These are phyloP conservation scores for Agroathelia rolfsii DNA, from an alignment of 1,284 basidiomycete species.

Conservation along the genomic window DNA sequence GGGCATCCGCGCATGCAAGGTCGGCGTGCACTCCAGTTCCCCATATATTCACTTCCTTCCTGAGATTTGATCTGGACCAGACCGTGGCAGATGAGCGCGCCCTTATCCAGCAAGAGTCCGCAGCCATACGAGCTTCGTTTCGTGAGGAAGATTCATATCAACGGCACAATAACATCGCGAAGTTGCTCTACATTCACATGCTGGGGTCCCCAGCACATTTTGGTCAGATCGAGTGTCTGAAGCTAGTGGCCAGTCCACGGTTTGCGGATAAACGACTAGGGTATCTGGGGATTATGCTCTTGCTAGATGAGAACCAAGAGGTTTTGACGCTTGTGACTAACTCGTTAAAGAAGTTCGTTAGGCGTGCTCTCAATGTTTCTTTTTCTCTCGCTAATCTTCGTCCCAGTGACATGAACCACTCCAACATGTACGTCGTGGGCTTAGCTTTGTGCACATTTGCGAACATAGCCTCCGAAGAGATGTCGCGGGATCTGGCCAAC, in stretches of 20 bases:
- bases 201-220: constrained; percentile 98
- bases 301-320: constrained; percentile 97
- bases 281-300: constrained; percentile 96
- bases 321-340: constrained; percentile 97
- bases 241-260: constrained; percentile 95
- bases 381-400: constrained; percentile 7
- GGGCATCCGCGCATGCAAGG: constrained; percentile 90
- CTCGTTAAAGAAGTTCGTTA: constrained; percentile 90
- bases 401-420: constrained; percentile 97
- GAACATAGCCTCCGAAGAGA: constrained; percentile 98
- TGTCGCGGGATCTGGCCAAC: constrained; percentile 93
- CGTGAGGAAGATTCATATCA: constrained; percentile 92
- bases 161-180: constrained; percentile 95
- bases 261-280: constrained; percentile 97
- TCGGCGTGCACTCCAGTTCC: constrained; percentile 20
- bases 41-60: constrained; percentile 13
- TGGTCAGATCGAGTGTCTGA: constrained; percentile 99
- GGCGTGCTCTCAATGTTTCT: constrained; percentile 4
- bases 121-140: constrained; percentile 95
- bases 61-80: constrained; percentile 34
- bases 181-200: constrained; percentile 99
- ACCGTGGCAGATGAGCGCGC: constrained; percentile 97
- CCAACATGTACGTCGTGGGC: constrained; percentile 98
- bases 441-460: constrained; percentile 97
- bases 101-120: constrained; percentile 97